Percentiles rank a stretch among this genome's conserved stretches.
Conservation (phyloP, 352 stramenopile genomes). For the Phytophthora macrochlamydospora region DNA sequence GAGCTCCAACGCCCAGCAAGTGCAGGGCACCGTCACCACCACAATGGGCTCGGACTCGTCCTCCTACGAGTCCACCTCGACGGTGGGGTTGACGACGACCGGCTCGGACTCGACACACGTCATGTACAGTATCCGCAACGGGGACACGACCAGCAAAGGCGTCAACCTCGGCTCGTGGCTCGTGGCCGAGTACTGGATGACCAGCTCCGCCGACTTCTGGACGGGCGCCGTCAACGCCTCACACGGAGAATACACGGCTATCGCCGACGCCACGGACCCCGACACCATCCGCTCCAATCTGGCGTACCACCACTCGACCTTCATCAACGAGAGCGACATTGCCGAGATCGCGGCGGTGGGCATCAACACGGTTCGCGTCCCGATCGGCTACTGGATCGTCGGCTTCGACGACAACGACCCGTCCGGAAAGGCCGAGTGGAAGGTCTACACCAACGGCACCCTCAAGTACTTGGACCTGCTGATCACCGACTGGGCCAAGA, state of each 20-base stretch:
- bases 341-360: conserved; percentile 55
- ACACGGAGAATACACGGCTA: conserved; percentile 68
- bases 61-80: conserved; percentile 1
- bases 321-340: conserved; percentile 78
- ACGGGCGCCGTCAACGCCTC: conserved; percentile 36
- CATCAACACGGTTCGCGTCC: conserved; percentile 84
- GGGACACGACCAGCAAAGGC: conserved; percentile 48
- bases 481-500: conserved; percentile 48
- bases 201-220: conserved; percentile 58
- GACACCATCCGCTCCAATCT: conserved; percentile 48
- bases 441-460: conserved; percentile 44
- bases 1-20: conserved; percentile 13
- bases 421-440: conserved; percentile 44
- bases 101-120: conserved; percentile 39
- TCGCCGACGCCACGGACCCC: conserved; percentile 41
- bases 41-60: conserved; percentile 3
- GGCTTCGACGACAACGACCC: conserved; percentile 69
- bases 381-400: conserved; percentile 82
- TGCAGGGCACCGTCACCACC: conserved; percentile 14
- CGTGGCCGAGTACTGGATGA: conserved; percentile 86
- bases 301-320: conserved; percentile 59
- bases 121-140: conserved; percentile 62
- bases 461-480: conserved; percentile 62
- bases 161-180: conserved; percentile 85
- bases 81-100: conserved; percentile 14